Conservation (phyloP, 1,139 yeast species). For the Arxiozyma telluris region DNA sequence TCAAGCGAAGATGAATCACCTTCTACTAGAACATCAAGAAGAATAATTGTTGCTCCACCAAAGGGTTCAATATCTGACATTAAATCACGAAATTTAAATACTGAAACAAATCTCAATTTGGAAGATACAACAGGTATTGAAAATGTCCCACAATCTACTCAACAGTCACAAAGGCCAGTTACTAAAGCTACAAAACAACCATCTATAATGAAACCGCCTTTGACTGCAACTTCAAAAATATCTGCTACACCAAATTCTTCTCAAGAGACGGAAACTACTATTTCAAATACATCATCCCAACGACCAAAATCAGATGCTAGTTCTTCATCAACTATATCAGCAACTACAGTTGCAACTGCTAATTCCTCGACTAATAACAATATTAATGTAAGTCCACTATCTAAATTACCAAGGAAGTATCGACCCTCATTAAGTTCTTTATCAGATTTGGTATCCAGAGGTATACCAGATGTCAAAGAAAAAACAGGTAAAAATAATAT, state of each 20-base stretch:
- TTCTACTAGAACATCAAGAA: conserved; percentile 7
- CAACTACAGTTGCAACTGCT: neutral
- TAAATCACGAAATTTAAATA: conserved; percentile 4
- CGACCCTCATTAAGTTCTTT: conserved; percentile 42
- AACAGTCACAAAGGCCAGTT: conserved; percentile 3
- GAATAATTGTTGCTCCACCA: conserved; percentile 12
- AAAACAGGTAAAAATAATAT: conserved; percentile 5
- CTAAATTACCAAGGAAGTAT: conserved; percentile 19
- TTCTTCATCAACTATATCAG: neutral
- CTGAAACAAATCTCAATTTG: neutral
- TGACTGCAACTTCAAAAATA: neutral
- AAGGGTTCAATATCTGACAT: conserved; percentile 9
- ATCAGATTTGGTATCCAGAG: conserved; percentile 48
- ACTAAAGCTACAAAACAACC: conserved; percentile 1
- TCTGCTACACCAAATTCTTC: neutral
- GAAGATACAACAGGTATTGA: conserved; percentile 3
- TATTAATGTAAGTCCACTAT: conserved; percentile 8
- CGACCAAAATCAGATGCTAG: neutral
- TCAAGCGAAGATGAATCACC: conserved; percentile 19
- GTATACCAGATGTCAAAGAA: conserved; percentile 57
- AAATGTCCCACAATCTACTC: conserved; percentile 15
- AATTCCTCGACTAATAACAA: neutral
- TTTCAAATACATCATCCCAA: conserved; percentile 1
- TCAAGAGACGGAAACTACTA: neutral
- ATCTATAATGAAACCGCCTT: conserved; percentile 1